Percentiles rank a stretch among this genome's conserved stretches.
Conservation (phyloP, 2,329 filamentous ascomycete genomes). For the Exophiala viscosa region DNA sequence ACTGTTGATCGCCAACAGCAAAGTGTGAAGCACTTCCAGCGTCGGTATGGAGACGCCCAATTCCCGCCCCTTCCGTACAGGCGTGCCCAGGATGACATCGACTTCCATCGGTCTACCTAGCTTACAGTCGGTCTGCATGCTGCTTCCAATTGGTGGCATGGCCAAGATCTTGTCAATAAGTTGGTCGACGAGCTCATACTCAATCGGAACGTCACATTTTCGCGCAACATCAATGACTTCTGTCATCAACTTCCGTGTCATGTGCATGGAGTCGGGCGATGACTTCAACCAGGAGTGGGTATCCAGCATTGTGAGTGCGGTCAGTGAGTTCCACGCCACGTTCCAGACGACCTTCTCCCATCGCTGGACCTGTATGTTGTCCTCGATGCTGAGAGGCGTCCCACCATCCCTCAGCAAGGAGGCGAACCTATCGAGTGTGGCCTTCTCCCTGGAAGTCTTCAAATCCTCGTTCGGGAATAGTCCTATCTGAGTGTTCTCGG, state of each 20-base stretch:
- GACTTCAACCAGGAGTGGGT: slow-evolving; percentile 43
- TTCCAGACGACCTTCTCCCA: slow-evolving; percentile 46
- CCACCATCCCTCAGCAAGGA: slow-evolving; percentile 40
- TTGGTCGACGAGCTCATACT: slow-evolving; percentile 37
- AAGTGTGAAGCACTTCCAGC: slow-evolving; percentile 37
- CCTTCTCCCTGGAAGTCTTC: slow-evolving; percentile 33
- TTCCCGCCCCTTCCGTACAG: slow-evolving; percentile 39
- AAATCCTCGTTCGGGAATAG: slow-evolving; percentile 43
- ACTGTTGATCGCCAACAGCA: slow-evolving; percentile 24
- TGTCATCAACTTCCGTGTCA: slow-evolving; percentile 41
- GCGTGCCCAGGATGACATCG: slow-evolving; percentile 46
- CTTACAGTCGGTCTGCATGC: slow-evolving; percentile 46
- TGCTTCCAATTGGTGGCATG: slow-evolving; percentile 41
- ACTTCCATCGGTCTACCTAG: slow-evolving; percentile 43
- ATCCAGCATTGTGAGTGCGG: slow-evolving; percentile 42
- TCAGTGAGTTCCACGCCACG: slow-evolving; percentile 41
- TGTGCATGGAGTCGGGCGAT: slow-evolving; percentile 37
- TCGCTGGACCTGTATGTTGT: slow-evolving; percentile 37
- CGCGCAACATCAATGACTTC: slow-evolving; percentile 43
- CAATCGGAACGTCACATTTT: slow-evolving; percentile 37
- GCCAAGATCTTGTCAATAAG: slow-evolving; percentile 39
- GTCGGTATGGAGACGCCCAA: slow-evolving; percentile 39
- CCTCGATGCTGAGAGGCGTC: slow-evolving; percentile 37
- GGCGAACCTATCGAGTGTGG: slow-evolving; percentile 42
- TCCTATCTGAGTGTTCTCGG: slow-evolving; percentile 55